phyloP scores from a whole-genome alignment of 192 early-diverging fungal genomes.

The Helicostylum pulchrum region DNA sequence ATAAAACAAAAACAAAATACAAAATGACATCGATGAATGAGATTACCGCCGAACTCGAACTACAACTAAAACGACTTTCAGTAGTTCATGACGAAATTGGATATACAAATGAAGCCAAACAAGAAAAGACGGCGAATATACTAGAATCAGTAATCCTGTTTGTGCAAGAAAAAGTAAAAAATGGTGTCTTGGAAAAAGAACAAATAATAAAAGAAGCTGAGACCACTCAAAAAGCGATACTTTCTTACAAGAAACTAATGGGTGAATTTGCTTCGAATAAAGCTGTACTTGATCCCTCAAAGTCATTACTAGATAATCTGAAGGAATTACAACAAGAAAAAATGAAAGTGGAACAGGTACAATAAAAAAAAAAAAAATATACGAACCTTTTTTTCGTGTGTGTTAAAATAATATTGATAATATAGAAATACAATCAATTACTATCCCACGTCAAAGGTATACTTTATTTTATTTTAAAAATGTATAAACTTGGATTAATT shows the following conservation, averaged over 20 bases:
- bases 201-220: background rate
- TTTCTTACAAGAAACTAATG: background rate
- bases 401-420: no score
- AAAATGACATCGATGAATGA: background rate
- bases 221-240: background rate
- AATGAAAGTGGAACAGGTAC: background rate
- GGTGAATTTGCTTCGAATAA: background rate
- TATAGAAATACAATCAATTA: constrained; percentile 22
- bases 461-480: no score
- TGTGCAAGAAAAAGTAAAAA: background rate
- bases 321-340: background rate
- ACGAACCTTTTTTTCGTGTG: no score
- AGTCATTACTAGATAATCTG: background rate
- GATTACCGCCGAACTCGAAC: background rate
- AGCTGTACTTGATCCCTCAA: background rate
- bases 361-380: background rate
- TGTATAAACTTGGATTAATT: background rate
- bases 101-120: background rate
- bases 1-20: no score
- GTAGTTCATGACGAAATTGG: constrained; percentile 3
- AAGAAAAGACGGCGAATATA: background rate
- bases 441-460: constrained; percentile 20
- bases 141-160: background rate
- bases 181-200: background rate
- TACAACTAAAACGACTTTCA: background rate